phyloP scores from a whole-genome alignment of 23 red algal species.

The Gracilaria caudata region DNA sequence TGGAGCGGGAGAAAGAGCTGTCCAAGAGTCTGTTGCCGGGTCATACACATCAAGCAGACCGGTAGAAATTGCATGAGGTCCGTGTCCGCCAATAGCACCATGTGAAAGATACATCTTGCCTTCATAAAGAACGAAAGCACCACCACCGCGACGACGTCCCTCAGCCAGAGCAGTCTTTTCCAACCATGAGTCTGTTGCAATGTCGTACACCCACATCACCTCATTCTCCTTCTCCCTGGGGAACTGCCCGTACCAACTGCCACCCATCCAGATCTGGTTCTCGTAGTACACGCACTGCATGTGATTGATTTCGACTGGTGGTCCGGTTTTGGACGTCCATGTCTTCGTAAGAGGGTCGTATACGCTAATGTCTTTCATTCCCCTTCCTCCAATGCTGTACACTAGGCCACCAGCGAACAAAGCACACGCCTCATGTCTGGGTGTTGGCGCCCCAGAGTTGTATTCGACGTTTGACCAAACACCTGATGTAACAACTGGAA shows the following conservation, averaged over 20 bases:
- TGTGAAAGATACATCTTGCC: constrained; percentile 58
- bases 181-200: constrained; percentile 42
- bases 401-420: constrained; percentile 50
- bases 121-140: constrained; percentile 54
- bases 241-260: constrained; percentile 63
- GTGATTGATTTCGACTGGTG: constrained; percentile 69
- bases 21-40: constrained; percentile 35
- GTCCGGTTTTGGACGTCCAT: constrained; percentile 34
- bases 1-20: constrained; percentile 20
- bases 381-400: constrained; percentile 55
- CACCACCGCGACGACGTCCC: constrained; percentile 51
- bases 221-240: constrained; percentile 57
- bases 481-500: neutral
- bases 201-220: constrained; percentile 65
- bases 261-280: constrained; percentile 32
- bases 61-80: constrained; percentile 44
- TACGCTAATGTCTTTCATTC: constrained; percentile 54
- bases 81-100: constrained; percentile 67
- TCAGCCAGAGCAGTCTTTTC: constrained; percentile 5
- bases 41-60: constrained; percentile 67
- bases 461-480: constrained; percentile 17
- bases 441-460: constrained; percentile 8
- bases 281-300: constrained; percentile 60
- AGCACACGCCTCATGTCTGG: constrained; percentile 54
- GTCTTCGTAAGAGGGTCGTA: constrained; percentile 63